Evolutionary conservation across 2,329 filamentous ascomycete species (phyloP).

Genomic region (Claviceps capensis): DNA sequence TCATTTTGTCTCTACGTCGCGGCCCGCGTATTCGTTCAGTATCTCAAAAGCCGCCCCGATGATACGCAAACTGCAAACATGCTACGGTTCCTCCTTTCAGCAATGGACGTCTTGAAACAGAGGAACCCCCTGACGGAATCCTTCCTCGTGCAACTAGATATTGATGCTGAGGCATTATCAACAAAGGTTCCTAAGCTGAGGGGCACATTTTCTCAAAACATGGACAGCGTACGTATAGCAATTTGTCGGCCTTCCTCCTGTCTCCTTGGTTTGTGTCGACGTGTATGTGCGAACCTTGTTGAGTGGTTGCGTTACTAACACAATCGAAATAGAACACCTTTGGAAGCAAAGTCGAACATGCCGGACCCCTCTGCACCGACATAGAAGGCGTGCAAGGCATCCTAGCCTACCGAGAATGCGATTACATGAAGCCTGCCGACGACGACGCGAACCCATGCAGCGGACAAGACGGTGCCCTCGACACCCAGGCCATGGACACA

Average conservation of each 20-base stretch:
- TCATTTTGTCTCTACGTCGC: conserved; percentile 95
- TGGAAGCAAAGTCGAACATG: conserved; percentile 1
- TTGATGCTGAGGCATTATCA: conserved; percentile 69
- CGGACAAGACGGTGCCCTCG: conserved; percentile 26
- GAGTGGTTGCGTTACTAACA: neutral
- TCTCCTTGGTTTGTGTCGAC: neutral
- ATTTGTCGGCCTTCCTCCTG: neutral
- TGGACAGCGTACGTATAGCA: conserved; percentile 32
- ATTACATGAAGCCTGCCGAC: conserved; percentile 26
- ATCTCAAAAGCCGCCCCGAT: conserved; percentile 83
- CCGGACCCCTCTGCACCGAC: conserved; percentile 18
- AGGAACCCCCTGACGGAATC: conserved; percentile 89
- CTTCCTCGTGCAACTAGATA: conserved; percentile 83
- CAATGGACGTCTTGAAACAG: conserved; percentile 78
- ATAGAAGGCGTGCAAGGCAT: conserved; percentile 26
- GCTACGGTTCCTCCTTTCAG: conserved; percentile 77
- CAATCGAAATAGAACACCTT: neutral
- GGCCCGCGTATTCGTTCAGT: conserved; percentile 88
- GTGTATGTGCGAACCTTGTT: neutral
- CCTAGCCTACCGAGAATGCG: conserved; percentile 29
- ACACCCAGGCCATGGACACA: conserved; percentile 13
- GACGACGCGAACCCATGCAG: conserved; percentile 27
- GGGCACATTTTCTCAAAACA: conserved; percentile 38
- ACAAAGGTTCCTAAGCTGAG: conserved; percentile 45
- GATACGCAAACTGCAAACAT: conserved; percentile 68